Evolutionary conservation across 495 filamentous ascomycete genomes (phyloP), one percentile per base, ranked within the genome.

Genomic region (Penicillium paxilli): DNA sequence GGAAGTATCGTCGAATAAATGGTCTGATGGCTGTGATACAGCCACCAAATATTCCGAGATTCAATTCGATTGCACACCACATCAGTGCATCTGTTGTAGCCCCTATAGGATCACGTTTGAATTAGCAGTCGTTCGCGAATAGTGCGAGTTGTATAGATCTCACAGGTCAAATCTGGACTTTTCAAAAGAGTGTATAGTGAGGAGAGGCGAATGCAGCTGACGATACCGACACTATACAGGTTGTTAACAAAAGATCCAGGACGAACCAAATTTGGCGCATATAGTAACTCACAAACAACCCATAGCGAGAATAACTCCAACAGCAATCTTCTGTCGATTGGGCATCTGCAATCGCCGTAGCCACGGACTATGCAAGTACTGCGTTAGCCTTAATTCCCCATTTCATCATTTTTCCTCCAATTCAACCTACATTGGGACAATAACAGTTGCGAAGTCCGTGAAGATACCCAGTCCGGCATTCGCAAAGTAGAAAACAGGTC

Each of bases 381-480:
- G 38, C 10, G 5, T 49, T 53, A 58, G 54, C 42, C 8, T 8
- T n/a, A 3, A 42, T 37, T 1, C 20, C 17, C 38, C 4, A 22
- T 26, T 57, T 21, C 42, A 16, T 22, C 17, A 10, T 6, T 17
- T 21, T 17, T 21, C 22, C 7, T 6, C 16, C 23, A 14, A 21
- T 23, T 10, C 2, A 38, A 68, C 68, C 23, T 58, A 71, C 66
- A 76, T 65, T 19, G 73, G 71, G 5, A 74, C 58, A 19, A 70
- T 45, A 0, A 74, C 65, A 8, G 72, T 72, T 10, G 67, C 58
- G 49, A 74, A 67, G 25, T 76, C 71, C 0, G 67, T 68, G 19
- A 71, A 66, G 5, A 74, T 69, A 23, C 65, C 66, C 51, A 73
- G 35, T 23, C 63, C 67, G 4, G 66, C 66, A 21, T 70, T 73